Evolutionary conservation across 2,329 filamentous ascomycete species (phyloP).

Genomic region (Lojkania enalia): DNA sequence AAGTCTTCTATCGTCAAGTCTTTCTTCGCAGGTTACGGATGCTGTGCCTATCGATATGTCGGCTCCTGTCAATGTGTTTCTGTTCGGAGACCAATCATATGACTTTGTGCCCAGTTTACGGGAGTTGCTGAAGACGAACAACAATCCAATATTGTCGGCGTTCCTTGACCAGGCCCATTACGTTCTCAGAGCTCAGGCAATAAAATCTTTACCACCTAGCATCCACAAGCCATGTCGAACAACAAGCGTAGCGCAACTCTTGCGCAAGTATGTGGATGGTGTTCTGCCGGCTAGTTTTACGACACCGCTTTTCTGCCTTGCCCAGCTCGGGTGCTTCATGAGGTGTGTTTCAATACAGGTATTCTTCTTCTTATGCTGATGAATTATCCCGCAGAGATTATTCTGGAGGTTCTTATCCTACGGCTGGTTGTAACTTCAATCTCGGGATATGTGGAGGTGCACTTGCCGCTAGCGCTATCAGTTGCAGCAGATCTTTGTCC

Average conservation of each 20-base stretch:
- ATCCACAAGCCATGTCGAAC: conserved; percentile 8
- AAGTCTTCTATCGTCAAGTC: neutral
- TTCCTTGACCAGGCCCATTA: conserved; percentile 8
- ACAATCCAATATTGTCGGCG: conserved; percentile 6
- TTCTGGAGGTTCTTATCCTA: neutral
- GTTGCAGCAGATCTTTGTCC: conserved; percentile 10
- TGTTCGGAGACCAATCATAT: neutral
- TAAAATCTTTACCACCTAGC: conserved; percentile 15
- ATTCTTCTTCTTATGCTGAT: conserved; percentile 5
- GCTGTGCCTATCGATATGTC: neutral
- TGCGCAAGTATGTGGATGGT: conserved; percentile 10
- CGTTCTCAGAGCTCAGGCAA: conserved; percentile 42
- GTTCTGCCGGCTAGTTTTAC: conserved; percentile 8
- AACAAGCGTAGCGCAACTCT: conserved; percentile 9
- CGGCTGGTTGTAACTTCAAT: conserved; percentile 4
- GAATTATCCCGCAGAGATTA: neutral
- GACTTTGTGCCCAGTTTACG: conserved; percentile 1
- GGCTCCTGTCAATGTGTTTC: neutral
- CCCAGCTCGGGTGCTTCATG: conserved; percentile 9
- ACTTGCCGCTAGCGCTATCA: conserved; percentile 7
- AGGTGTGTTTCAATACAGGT: conserved; percentile 9
- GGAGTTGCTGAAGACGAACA: conserved; percentile 6
- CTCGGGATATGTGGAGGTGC: conserved; percentile 8
- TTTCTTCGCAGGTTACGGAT: neutral
- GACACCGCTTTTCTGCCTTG: conserved; percentile 8